Conservation (phyloP, 202 grass and related monocot species). For the Digitaria exilis region DNA sequence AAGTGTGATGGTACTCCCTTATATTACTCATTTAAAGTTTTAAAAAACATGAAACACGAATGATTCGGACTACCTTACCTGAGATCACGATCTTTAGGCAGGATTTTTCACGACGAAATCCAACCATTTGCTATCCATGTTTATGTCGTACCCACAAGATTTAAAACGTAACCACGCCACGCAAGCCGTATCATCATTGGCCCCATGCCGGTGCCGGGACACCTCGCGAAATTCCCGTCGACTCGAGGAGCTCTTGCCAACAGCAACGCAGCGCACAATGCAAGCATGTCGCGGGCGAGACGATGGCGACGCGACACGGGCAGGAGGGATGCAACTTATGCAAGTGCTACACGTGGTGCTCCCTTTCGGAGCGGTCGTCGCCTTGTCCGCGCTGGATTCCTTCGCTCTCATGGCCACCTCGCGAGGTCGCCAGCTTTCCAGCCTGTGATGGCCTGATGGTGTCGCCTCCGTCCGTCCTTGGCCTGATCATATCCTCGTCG, state of each 20-base stretch:
- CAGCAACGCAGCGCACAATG: not conserved
- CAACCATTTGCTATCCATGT: not conserved
- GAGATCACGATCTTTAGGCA: conserved; percentile 20
- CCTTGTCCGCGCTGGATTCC: not conserved
- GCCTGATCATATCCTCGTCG: not conserved
- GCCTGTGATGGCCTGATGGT: conserved; percentile 20
- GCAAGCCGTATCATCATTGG: not conserved
- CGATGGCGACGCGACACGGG: conserved; percentile 3
- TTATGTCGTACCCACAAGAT: not conserved
- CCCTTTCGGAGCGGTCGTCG: not conserved
- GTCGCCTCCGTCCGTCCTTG: conserved; percentile 25
- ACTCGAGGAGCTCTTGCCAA: not conserved
- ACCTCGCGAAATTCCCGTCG: conserved; percentile 7
- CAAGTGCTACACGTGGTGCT: conserved; percentile 20
- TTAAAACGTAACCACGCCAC: not conserved
- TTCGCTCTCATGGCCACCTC: not conserved
- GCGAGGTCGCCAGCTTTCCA: conserved; percentile 38
- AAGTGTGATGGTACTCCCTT: too few relatives aligned
- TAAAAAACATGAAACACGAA: not conserved
- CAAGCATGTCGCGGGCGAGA: not conserved
- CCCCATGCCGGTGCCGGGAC: not conserved
- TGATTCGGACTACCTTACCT: not conserved
- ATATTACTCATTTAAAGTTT: too few relatives aligned
- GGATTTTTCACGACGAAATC: not conserved
- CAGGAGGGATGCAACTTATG: not conserved